Percentiles rank a stretch among this genome's conserved stretches.
Evolutionary conservation across 1,284 basidiomycete genomes (phyloP).

Genomic region (Anthracocystis panici-leucophaei): DNA sequence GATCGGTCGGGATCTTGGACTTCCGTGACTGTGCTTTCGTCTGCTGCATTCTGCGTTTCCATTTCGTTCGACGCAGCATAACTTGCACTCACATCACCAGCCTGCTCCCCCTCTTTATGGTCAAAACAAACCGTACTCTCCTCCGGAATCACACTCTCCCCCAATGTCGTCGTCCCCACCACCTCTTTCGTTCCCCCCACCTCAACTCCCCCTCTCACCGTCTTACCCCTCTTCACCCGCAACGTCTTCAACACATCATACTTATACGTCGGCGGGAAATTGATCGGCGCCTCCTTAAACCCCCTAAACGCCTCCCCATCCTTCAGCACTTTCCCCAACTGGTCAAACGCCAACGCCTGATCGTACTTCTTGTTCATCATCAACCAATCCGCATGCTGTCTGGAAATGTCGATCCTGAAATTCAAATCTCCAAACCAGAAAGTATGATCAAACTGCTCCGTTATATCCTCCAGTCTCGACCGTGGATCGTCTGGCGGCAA

Average conservation of each 20-base stretch:
- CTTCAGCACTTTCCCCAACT: slow-evolving; percentile 79
- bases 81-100: slow-evolving; percentile 12
- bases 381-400: slow-evolving; percentile 74
- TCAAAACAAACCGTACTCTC: slow-evolving; percentile 17
- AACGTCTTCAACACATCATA: slow-evolving; percentile 77
- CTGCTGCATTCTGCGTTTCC: not conserved
- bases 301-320: slow-evolving; percentile 74
- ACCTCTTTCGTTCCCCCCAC: not conserved
- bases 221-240: slow-evolving; percentile 66
- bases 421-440: slow-evolving; percentile 73
- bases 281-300: slow-evolving; percentile 73
- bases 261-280: slow-evolving; percentile 77
- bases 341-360: slow-evolving; percentile 78
- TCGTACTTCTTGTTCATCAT: slow-evolving; percentile 71
- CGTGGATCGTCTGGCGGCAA: slow-evolving; percentile 75
- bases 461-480: slow-evolving; percentile 74
- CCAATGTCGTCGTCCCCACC: slow-evolving; percentile 15
- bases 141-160: slow-evolving; percentile 43
- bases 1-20: slow-evolving; percentile 30
- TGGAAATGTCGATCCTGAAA: slow-evolving; percentile 73
- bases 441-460: slow-evolving; percentile 83
- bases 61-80: slow-evolving; percentile 3
- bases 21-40: slow-evolving; percentile 3
- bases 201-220: slow-evolving; percentile 25
- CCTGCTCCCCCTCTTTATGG: not conserved